Evolutionary conservation across 768 basidiomycete species (phyloP).

Genomic region (Mycena indigotica): DNA sequence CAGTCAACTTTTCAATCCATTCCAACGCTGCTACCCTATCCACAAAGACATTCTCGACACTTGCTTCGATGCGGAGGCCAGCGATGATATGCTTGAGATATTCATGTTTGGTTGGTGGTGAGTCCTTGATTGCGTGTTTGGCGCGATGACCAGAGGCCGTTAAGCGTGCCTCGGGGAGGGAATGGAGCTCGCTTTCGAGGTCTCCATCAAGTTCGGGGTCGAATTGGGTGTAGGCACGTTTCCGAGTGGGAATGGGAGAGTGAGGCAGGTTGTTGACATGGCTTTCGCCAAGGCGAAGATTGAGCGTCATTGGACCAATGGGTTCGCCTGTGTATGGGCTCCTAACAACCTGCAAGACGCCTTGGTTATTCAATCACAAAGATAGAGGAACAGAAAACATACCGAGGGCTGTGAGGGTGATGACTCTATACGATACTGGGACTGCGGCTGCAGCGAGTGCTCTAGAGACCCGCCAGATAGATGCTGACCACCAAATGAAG

Average conservation of each 20-base stretch:
- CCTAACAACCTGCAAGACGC: neutral
- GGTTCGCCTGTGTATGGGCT: neutral
- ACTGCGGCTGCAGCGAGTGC: neutral
- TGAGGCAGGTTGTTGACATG: neutral
- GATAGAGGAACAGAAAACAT: neutral
- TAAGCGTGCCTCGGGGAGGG: neutral
- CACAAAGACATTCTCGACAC: neutral
- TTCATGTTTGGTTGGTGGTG: slow-evolving; percentile 8
- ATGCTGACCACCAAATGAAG: neutral
- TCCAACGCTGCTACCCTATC: neutral
- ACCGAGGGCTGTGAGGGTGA: neutral
- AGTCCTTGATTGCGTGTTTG: slow-evolving; percentile 11
- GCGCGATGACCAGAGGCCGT: neutral
- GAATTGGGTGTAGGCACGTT: neutral
- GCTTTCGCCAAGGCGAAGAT: neutral
- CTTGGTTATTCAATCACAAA: neutral
- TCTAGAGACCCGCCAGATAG: neutral
- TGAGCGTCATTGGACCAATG: neutral
- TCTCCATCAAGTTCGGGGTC: neutral
- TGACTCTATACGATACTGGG: too few relatives aligned
- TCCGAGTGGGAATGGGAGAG: neutral
- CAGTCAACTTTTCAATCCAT: neutral
- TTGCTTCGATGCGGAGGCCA: neutral
- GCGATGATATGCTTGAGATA: neutral
- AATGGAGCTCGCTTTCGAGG: neutral